Conservation (phyloP, 2,329 filamentous ascomycete genomes). For the Neurospora crassa region DNA sequence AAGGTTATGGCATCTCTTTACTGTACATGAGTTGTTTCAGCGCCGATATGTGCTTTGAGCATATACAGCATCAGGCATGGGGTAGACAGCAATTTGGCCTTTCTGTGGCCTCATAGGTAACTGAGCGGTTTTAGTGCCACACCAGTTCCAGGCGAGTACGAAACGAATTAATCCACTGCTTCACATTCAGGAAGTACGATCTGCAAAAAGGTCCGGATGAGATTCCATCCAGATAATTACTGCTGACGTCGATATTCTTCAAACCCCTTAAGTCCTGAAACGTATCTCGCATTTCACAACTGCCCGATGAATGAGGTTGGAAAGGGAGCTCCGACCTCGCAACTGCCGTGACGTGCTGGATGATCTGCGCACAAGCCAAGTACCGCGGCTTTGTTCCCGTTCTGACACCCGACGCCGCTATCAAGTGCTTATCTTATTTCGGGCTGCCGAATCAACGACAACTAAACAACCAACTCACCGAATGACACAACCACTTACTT, state of each 20-base stretch:
- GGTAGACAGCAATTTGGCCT: not conserved
- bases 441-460: not conserved
- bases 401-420: not conserved
- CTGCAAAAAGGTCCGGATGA: not conserved
- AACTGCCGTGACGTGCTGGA: not conserved
- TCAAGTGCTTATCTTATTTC: not conserved
- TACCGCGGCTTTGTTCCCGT: not conserved
- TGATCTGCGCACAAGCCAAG: not conserved
- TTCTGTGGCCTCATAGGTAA: not conserved
- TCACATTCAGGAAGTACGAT: not conserved
- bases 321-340: not conserved
- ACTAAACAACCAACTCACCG: not conserved
- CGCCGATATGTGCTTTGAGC: not conserved
- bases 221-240: not conserved
- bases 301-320: not conserved
- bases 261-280: not conserved
- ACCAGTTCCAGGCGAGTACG: not conserved
- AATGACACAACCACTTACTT: constrained; percentile 10
- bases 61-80: not conserved
- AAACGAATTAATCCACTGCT: not conserved
- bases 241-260: not conserved
- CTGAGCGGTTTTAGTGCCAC: not conserved
- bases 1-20: not conserved
- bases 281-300: not conserved
- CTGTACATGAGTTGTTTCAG: not conserved